Percentiles rank a stretch among this genome's conserved stretches.
Evolutionary conservation across 768 basidiomycete genomes (phyloP).

Genomic region (Gloeophyllum trabeum): DNA sequence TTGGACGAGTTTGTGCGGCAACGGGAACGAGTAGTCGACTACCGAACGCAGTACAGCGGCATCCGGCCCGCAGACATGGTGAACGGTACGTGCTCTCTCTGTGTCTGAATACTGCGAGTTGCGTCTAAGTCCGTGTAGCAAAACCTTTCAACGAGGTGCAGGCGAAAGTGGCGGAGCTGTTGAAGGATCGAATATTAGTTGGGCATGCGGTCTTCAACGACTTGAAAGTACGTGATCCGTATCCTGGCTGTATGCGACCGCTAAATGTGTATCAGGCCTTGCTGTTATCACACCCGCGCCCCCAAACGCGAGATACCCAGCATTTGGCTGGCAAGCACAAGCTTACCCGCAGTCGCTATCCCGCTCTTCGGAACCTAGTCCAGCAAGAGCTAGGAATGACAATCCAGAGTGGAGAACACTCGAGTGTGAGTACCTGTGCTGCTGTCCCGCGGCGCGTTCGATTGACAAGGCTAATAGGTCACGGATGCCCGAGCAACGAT

Average conservation of each 20-base stretch:
- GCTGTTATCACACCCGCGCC: constrained; percentile 59
- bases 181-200: constrained; percentile 71
- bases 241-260: neutral
- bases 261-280: constrained; percentile 33
- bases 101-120: neutral
- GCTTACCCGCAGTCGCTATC: constrained; percentile 47
- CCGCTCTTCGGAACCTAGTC: constrained; percentile 72
- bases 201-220: constrained; percentile 93
- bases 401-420: constrained; percentile 88
- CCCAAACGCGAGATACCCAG: constrained; percentile 63
- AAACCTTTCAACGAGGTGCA: constrained; percentile 74
- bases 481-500: constrained; percentile 92
- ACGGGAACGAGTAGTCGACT: constrained; percentile 84
- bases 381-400: constrained; percentile 66
- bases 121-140: constrained; percentile 29
- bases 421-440: constrained; percentile 46
- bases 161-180: constrained; percentile 58
- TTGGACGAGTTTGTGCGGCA: constrained; percentile 84
- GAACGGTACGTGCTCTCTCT: constrained; percentile 30
- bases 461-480: constrained; percentile 36
- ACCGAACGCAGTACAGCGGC: constrained; percentile 84
- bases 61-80: constrained; percentile 67
- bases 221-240: constrained; percentile 46
- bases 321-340: constrained; percentile 45
- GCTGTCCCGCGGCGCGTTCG: neutral